These are phyloP conservation scores for Gaultheria prostrata DNA, from an alignment of 148 eudicot species.

Conservation along the genomic window DNA sequence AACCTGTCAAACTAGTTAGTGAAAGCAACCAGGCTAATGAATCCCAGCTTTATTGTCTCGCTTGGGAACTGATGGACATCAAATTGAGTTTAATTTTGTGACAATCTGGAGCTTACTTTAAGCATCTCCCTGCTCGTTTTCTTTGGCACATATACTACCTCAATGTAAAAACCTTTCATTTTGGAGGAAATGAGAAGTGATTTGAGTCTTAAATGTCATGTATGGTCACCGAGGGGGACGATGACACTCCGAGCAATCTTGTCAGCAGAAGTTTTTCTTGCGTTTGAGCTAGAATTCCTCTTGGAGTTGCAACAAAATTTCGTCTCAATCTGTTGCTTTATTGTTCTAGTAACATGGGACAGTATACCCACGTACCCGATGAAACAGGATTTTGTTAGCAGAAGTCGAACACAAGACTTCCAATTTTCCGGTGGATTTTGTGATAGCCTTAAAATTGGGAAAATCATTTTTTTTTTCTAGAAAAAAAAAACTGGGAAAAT, in stretches of 20 bases:
- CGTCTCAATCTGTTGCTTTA: neutral
- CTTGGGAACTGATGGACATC: neutral
- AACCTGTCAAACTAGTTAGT: neutral
- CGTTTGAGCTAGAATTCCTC: neutral
- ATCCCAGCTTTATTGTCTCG: neutral
- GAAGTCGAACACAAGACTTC: neutral
- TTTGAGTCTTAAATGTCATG: neutral
- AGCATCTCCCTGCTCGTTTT: neutral
- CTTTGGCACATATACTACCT: neutral
- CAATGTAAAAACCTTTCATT: neutral
- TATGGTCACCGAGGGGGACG: neutral
- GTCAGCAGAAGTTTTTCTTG: neutral
- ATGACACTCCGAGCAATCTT: neutral
- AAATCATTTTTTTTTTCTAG: no score
- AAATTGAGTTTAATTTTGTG: neutral
- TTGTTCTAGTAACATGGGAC: neutral
- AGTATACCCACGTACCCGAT: neutral
- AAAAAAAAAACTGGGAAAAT: no score
- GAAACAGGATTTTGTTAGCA: neutral
- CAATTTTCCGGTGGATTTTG: neutral
- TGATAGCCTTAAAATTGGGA: neutral
- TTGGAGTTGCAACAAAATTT: neutral
- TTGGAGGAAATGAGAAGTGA: constrained; percentile 7
- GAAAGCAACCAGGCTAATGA: neutral
- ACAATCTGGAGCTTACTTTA: neutral